These are phyloP conservation scores for Colletotrichum melonis DNA, from an alignment of 2,329 filamentous ascomycete genomes.

Conservation along the genomic window DNA sequence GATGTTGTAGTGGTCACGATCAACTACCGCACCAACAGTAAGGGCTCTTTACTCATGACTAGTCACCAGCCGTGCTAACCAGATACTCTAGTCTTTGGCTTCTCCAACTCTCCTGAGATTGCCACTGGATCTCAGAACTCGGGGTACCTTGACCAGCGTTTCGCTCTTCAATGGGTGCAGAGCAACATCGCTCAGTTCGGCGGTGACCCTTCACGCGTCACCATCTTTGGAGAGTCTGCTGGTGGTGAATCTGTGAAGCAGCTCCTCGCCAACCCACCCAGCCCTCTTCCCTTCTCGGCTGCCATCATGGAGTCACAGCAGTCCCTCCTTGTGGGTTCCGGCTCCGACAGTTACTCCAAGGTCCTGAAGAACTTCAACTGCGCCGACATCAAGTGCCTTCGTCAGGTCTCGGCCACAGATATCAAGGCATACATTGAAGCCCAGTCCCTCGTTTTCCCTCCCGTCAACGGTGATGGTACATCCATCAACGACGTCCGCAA, in stretches of 20 bases:
- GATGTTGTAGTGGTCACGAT: conserved; percentile 31
- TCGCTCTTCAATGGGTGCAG: conserved; percentile 69
- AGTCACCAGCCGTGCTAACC: neutral
- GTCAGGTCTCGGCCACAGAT: conserved; percentile 1
- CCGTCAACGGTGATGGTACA: conserved; percentile 25
- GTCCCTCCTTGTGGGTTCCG: conserved; percentile 23
- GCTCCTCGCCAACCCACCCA: conserved; percentile 41
- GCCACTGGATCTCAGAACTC: conserved; percentile 51
- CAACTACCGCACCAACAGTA: conserved; percentile 35
- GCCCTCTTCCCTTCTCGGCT: conserved; percentile 39
- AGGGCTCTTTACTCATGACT: neutral
- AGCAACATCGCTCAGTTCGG: conserved; percentile 72
- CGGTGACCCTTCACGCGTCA: conserved; percentile 70
- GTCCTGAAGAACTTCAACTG: conserved; percentile 25
- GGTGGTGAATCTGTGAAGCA: conserved; percentile 53
- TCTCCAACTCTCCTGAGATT: conserved; percentile 33
- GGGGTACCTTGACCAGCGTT: conserved; percentile 67
- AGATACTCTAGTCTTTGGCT: conserved; percentile 23
- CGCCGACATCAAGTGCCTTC: conserved; percentile 9
- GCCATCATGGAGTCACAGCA: conserved; percentile 34
- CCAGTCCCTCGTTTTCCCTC: conserved; percentile 24
- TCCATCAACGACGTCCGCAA: conserved; percentile 13
- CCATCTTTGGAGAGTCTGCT: conserved; percentile 69
- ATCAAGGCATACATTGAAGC: conserved; percentile 28
- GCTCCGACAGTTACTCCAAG: conserved; percentile 20